Percentiles rank a stretch among this genome's conserved stretches.
phyloP scores from a whole-genome alignment of 2,329 filamentous ascomycete genomes.

The Sarocladium kiliense region DNA sequence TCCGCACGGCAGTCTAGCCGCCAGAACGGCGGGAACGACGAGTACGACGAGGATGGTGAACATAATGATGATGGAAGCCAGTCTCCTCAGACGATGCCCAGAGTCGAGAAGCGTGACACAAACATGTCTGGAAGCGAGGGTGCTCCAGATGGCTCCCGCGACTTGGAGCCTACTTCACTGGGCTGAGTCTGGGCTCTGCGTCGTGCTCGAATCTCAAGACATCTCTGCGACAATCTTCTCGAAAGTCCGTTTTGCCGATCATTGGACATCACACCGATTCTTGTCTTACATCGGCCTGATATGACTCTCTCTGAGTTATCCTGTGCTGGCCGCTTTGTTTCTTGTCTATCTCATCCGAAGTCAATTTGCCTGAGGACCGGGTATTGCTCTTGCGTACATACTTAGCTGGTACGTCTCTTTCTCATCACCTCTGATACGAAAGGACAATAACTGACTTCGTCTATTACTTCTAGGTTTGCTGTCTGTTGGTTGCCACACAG shows the following conservation, averaged over 20 bases:
- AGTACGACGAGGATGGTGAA: background rate
- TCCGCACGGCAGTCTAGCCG: background rate
- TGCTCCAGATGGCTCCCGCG: background rate
- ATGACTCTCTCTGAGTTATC: too few species aligned
- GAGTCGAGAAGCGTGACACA: background rate
- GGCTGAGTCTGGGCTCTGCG: background rate
- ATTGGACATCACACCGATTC: background rate
- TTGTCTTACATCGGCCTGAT: too few species aligned
- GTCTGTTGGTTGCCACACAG: too few species aligned
- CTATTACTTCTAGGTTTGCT: background rate
- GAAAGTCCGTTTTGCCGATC: background rate
- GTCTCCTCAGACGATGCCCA: background rate
- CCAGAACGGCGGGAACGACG: background rate
- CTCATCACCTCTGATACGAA: too few species aligned
- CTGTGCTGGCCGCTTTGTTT: too few species aligned
- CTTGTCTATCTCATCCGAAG: background rate
- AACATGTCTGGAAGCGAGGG: slow-evolving; percentile 4
- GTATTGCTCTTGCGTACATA: background rate
- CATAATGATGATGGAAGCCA: background rate
- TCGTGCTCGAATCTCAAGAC: background rate
- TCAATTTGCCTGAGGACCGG: background rate
- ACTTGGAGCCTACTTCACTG: background rate
- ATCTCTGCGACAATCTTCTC: background rate
- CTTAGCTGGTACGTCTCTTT: background rate
- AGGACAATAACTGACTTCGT: background rate